These are phyloP conservation scores for Picochlorum sp. DNA, from an alignment of 139 green algal genomes.

Conservation along the genomic window DNA sequence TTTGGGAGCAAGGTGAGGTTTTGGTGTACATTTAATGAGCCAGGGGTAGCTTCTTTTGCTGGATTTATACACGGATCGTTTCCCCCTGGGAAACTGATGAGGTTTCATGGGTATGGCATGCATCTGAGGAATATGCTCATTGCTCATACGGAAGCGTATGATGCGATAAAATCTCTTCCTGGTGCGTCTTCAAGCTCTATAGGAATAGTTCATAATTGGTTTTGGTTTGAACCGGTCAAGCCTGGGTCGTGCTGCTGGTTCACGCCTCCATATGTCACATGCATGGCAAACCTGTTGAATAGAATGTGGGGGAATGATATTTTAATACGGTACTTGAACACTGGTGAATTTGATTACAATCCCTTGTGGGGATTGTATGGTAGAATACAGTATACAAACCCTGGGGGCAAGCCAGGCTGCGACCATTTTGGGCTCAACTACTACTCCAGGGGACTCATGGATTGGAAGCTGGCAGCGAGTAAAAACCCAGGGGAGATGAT, in stretches of 20 bases:
- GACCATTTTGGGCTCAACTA: conserved; percentile 55
- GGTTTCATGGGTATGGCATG: conserved; percentile 19
- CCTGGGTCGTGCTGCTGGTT: background rate
- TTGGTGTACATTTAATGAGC: conserved; percentile 87
- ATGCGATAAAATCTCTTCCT: conserved; percentile 53
- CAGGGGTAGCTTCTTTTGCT: conserved; percentile 50
- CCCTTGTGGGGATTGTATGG: conserved; percentile 7
- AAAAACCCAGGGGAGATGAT: conserved; percentile 51
- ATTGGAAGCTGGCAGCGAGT: conserved; percentile 44
- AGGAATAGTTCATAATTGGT: conserved; percentile 53
- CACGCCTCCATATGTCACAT: conserved; percentile 18
- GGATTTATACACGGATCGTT: conserved; percentile 60
- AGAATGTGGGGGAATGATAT: conserved; percentile 41
- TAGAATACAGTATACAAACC: conserved; percentile 10
- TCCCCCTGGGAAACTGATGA: conserved; percentile 49
- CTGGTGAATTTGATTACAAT: conserved; percentile 36
- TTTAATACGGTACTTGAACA: conserved; percentile 39
- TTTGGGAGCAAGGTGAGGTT: conserved; percentile 52
- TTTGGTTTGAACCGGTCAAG: conserved; percentile 37
- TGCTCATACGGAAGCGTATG: conserved; percentile 49
- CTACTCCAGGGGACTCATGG: conserved; percentile 40
- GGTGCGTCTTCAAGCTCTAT: conserved; percentile 25
- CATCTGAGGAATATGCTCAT: conserved; percentile 37
- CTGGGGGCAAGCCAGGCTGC: conserved; percentile 18
- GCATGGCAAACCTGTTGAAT: conserved; percentile 28